These are phyloP conservation scores for Dothideomycetes sp. DNA, from an alignment of 2,329 filamentous ascomycete species.

Conservation along the genomic window DNA sequence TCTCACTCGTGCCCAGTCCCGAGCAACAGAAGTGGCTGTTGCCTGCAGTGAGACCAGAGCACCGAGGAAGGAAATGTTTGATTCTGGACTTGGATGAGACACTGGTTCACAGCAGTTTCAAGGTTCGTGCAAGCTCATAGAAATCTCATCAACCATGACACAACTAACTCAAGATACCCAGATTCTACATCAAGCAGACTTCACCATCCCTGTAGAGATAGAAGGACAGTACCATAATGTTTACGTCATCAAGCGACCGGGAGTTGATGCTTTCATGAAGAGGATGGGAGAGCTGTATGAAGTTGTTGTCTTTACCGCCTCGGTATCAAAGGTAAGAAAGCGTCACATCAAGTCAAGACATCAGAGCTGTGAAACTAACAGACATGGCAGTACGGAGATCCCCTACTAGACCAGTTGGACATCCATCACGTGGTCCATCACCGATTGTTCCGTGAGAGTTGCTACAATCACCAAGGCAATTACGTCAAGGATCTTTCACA, in stretches of 20 bases:
- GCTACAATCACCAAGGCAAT: slow-evolving; percentile 98
- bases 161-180: slow-evolving; percentile 32
- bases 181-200: slow-evolving; percentile 96
- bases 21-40: slow-evolving; percentile 61
- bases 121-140: slow-evolving; percentile 48
- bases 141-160: neutral
- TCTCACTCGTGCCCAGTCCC: slow-evolving; percentile 29
- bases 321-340: slow-evolving; percentile 81
- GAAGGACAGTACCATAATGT: slow-evolving; percentile 99
- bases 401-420: slow-evolving; percentile 88
- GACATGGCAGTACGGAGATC: slow-evolving; percentile 75
- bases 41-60: slow-evolving; percentile 68
- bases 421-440: slow-evolving; percentile 97
- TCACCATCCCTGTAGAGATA: slow-evolving; percentile 97
- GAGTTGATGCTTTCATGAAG: slow-evolving; percentile 98
- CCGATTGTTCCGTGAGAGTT: slow-evolving; percentile 92
- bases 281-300: slow-evolving; percentile 94
- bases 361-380: slow-evolving; percentile 61
- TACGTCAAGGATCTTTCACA: slow-evolving; percentile 99
- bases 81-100: slow-evolving; percentile 96
- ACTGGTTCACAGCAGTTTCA: slow-evolving; percentile 96
- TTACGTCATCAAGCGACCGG: slow-evolving; percentile 98
- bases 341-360: too few relatives aligned
- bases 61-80: slow-evolving; percentile 83
- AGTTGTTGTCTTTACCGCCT: slow-evolving; percentile 96